phyloP scores from a whole-genome alignment of 1,284 basidiomycete genomes.

The Pulveroboletus sp. region DNA sequence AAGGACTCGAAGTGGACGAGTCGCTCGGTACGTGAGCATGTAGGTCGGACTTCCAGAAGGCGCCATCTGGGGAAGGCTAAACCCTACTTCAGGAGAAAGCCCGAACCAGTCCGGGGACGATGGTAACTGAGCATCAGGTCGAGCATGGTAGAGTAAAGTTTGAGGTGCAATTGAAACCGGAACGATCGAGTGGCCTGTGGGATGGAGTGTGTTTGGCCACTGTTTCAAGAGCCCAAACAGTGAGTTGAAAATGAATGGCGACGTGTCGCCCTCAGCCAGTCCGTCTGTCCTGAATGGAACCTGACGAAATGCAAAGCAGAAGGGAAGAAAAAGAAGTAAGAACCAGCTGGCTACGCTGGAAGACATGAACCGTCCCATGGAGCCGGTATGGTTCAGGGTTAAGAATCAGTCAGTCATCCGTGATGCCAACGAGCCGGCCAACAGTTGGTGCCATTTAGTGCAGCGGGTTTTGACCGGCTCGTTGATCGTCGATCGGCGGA shows the following conservation, averaged over 20 bases:
- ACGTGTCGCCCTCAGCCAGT: slow-evolving; percentile 9
- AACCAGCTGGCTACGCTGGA: background rate
- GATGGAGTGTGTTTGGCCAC: slow-evolving; percentile 9
- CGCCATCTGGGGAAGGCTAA: slow-evolving; percentile 2
- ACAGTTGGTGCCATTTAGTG: no score
- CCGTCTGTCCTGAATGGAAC: background rate
- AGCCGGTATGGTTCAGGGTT: no score
- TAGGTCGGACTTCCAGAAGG: background rate
- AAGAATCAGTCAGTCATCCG: no score
- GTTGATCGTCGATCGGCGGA: no score
- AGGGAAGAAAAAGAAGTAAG: background rate
- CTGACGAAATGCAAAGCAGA: background rate
- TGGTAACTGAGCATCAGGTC: slow-evolving; percentile 1
- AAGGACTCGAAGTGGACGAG: background rate
- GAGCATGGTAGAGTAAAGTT: slow-evolving; percentile 1
- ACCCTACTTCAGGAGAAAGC: slow-evolving; percentile 3
- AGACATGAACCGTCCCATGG: background rate
- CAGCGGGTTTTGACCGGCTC: no score
- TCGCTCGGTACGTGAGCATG: slow-evolving; percentile 3
- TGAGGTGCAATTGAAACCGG: slow-evolving; percentile 5
- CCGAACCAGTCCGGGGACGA: slow-evolving; percentile 3
- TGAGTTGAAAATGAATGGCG: slow-evolving; percentile 7
- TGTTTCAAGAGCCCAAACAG: slow-evolving; percentile 9
- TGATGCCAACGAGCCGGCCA: no score
- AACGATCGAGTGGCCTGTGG: slow-evolving; percentile 4